Conservation (phyloP, 2,329 filamentous ascomycete species). For the Zopfia rhizophila region DNA sequence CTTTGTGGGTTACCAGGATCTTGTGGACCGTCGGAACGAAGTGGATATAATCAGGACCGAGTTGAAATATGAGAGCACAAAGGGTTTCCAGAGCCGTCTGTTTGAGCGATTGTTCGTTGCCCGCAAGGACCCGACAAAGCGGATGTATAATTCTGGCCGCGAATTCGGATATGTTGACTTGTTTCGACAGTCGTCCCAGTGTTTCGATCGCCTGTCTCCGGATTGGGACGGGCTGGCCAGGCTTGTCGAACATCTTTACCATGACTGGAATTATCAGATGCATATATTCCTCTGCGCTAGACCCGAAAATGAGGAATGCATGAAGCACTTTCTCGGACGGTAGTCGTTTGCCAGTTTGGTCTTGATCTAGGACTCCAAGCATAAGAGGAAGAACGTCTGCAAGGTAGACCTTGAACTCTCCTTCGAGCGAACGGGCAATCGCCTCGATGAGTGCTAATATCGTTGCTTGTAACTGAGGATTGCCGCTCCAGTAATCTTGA, state of each 20-base stretch:
- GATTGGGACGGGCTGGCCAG: slow-evolving; percentile 80
- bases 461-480: slow-evolving; percentile 84
- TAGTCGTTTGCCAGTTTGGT: slow-evolving; percentile 76
- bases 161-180: slow-evolving; percentile 97
- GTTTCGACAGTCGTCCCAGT: slow-evolving; percentile 90
- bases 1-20: slow-evolving; percentile 77
- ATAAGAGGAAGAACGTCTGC: slow-evolving; percentile 90
- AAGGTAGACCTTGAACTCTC: slow-evolving; percentile 97
- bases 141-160: slow-evolving; percentile 97
- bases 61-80: slow-evolving; percentile 93
- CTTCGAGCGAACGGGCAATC: slow-evolving; percentile 91
- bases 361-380: slow-evolving; percentile 92
- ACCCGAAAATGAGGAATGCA: slow-evolving; percentile 94
- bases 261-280: slow-evolving; percentile 97
- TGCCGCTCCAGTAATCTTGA: slow-evolving; percentile 88
- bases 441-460: slow-evolving; percentile 93
- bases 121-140: slow-evolving; percentile 81
- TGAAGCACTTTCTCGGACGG: slow-evolving; percentile 92
- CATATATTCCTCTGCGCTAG: slow-evolving; percentile 98
- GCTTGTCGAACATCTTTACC: slow-evolving; percentile 91
- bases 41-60: slow-evolving; percentile 93
- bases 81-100: slow-evolving; percentile 90
- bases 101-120: slow-evolving; percentile 77
- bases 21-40: slow-evolving; percentile 96
- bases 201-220: slow-evolving; percentile 93